phyloP scores from a whole-genome alignment of 306 rosid species.

The Prunus davidiana region DNA sequence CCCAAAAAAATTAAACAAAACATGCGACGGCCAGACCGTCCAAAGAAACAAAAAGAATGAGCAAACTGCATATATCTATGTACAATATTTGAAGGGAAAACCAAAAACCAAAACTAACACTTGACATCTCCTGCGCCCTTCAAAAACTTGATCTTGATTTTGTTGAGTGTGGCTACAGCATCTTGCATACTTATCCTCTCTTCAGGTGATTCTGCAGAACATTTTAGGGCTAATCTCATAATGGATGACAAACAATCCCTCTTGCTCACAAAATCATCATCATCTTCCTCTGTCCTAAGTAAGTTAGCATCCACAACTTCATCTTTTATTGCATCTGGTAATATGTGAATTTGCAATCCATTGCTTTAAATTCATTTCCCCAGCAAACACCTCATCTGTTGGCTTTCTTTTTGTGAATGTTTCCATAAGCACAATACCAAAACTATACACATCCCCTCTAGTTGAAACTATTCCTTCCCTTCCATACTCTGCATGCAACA shows the following conservation, averaged over 20 bases:
- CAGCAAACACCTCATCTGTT: slow-evolving; percentile 29
- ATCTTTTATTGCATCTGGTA: background rate
- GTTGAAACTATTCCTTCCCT: slow-evolving; percentile 31
- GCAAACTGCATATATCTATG: too few species aligned
- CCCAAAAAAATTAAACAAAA: too few species aligned
- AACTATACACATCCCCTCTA: slow-evolving; percentile 43
- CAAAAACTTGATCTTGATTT: slow-evolving; percentile 9
- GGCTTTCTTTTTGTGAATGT: slow-evolving; percentile 42
- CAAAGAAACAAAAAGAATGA: too few species aligned
- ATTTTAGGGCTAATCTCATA: slow-evolving; percentile 6
- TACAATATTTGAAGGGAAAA: background rate
- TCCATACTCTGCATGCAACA: slow-evolving; percentile 23
- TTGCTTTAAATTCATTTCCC: slow-evolving; percentile 3
- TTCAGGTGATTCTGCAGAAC: slow-evolving; percentile 15
- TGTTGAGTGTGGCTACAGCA: background rate
- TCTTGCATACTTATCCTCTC: background rate
- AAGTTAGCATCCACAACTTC: slow-evolving; percentile 1
- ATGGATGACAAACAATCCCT: slow-evolving; percentile 5
- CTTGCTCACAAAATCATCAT: background rate
- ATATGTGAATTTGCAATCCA: slow-evolving; percentile 22
- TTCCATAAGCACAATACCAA: slow-evolving; percentile 42
- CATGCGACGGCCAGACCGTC: too few species aligned
- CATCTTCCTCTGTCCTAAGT: background rate
- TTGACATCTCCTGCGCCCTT: background rate
- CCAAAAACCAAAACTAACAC: background rate